Conservation (phyloP, 2,329 filamentous ascomycete genomes). For the Exophiala sideris region DNA sequence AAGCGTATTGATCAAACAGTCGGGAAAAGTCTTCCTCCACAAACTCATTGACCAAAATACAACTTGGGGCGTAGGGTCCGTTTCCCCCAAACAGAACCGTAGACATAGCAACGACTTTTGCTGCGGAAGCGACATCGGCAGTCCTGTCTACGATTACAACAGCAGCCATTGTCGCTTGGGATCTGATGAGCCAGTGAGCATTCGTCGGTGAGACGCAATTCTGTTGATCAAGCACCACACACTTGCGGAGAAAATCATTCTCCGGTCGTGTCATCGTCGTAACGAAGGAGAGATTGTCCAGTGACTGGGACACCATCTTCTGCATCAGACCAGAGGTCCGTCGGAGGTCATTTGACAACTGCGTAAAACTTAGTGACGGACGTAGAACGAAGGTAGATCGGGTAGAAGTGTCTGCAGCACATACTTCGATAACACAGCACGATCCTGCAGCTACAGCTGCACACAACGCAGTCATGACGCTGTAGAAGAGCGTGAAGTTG, state of each 20-base stretch:
- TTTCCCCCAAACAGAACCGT: slow-evolving; percentile 54
- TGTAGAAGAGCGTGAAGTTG: slow-evolving; percentile 32
- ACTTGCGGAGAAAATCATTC: not conserved
- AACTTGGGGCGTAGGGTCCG: slow-evolving; percentile 60
- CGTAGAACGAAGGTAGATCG: no score
- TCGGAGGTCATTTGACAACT: not conserved
- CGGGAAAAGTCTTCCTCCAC: slow-evolving; percentile 31
- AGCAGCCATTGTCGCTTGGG: not conserved
- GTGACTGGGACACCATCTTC: not conserved
- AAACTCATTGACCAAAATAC: slow-evolving; percentile 63
- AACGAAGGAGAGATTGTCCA: not conserved
- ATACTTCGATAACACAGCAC: slow-evolving; percentile 33
- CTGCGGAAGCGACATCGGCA: slow-evolving; percentile 53
- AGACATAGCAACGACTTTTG: slow-evolving; percentile 51
- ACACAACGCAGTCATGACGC: slow-evolving; percentile 30
- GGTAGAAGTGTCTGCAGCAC: not conserved
- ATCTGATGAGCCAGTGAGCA: not conserved
- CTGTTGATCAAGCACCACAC: not conserved
- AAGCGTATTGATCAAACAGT: not conserved
- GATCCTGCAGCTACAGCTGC: slow-evolving; percentile 36
- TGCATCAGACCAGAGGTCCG: not conserved
- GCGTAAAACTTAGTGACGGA: not conserved
- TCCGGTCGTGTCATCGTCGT: not conserved
- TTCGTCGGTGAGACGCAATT: not conserved
- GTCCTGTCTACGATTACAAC: slow-evolving; percentile 61